Evolutionary conservation across 2,329 filamentous ascomycete species (phyloP), one percentile per base, ranked within the genome.

Genomic region (Neopestalotiopsis rosae): DNA sequence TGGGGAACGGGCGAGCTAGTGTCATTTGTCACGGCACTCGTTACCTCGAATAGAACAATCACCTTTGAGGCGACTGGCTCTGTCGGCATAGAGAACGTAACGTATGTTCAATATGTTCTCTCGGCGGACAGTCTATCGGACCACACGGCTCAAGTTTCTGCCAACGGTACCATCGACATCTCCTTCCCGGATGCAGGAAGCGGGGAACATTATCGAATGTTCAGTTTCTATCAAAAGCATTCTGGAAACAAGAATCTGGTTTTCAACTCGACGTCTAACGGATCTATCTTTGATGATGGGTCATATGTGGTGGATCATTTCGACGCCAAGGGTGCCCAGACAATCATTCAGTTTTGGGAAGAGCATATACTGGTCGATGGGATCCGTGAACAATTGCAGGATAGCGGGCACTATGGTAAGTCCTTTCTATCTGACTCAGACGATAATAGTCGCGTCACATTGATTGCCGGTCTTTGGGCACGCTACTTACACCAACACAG

Each of bases 291-390:
- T 57, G n/a, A 57, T 7, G 24, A n/a, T 7, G 52, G 52, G 6
- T 57, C 52, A 7, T 57, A n/a, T 57, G 52, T 28, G 7, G 52
- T 57, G 52, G 52, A 57, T 57, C 52, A 57, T 28, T 57, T 57
- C 14, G 17, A n/a, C 14, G 52, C 17, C 7, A 57, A n/a, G 24
- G 52, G 52, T 57, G 52, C 52, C 7, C 7, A 28, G 6, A 28
- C 24, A 6, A n/a, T 28, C 24, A 57, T 28, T n/a, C 17, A 28
- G 7, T 57, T 57, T 57, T 28, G 17, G 52, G 52, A 57, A 57
- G 52, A 57, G 52, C 24, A 57, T 14, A 57, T 57, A n/a, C 52
- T 57, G 24, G 52, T 57, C 14, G 52, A 57, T 28, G 52, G 52
- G 7, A 57, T 57, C 13, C 17, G 24, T 7, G 52, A 57, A 13